phyloP scores from a whole-genome alignment of 192 early-diverging fungal species.

The Coemansia sp. region DNA sequence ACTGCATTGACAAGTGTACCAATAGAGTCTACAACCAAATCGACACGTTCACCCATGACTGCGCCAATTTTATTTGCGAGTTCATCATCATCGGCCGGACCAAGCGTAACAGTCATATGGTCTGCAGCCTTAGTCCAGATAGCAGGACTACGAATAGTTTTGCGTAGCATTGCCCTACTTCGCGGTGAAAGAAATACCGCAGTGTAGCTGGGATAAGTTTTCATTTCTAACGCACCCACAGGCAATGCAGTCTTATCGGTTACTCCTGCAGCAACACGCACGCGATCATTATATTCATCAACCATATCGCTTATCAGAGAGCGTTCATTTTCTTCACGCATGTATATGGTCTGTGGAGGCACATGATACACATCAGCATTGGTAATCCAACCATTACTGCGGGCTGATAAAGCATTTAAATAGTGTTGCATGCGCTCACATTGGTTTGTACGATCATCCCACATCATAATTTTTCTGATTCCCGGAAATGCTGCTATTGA shows the following conservation, averaged over 20 bases:
- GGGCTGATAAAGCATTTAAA: slow-evolving; percentile 30
- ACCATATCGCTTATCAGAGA: slow-evolving; percentile 35
- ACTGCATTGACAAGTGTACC: slow-evolving; percentile 23
- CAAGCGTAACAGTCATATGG: slow-evolving; percentile 30
- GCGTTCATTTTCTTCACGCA: slow-evolving; percentile 40
- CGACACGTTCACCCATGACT: slow-evolving; percentile 26
- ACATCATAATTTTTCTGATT: slow-evolving; percentile 54
- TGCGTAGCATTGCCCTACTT: slow-evolving; percentile 16
- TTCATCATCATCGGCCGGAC: slow-evolving; percentile 10
- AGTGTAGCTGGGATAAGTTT: slow-evolving; percentile 17
- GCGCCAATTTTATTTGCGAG: slow-evolving; percentile 23
- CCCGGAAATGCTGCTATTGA: slow-evolving; percentile 52
- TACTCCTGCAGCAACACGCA: slow-evolving; percentile 3
- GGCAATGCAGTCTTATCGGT: slow-evolving; percentile 14
- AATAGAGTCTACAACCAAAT: slow-evolving; percentile 34
- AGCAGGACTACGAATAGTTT: slow-evolving; percentile 29
- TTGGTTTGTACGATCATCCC: slow-evolving; percentile 61
- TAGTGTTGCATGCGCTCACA: slow-evolving; percentile 49
- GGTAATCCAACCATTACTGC: slow-evolving; percentile 24
- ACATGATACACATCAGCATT: slow-evolving; percentile 40
- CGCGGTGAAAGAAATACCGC: slow-evolving; percentile 21
- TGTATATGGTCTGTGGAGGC: slow-evolving; percentile 43
- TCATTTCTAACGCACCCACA: slow-evolving; percentile 25
- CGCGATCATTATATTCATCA: slow-evolving; percentile 40
- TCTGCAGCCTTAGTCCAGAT: slow-evolving; percentile 24